Conservation (phyloP, 192 early-diverging fungal species). For the Phycomyces blakesleeanus region DNA sequence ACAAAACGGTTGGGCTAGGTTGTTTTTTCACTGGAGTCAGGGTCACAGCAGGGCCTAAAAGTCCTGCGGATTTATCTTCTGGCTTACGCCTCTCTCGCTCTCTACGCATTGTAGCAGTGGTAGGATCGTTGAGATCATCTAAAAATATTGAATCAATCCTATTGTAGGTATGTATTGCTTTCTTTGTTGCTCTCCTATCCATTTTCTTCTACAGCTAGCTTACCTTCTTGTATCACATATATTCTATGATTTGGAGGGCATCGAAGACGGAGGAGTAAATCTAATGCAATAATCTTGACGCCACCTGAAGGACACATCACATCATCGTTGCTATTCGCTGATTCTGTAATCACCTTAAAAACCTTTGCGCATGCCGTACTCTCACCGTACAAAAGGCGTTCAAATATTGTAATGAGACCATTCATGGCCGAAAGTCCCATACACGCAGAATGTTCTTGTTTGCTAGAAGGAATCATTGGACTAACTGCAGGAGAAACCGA, state of each 20-base stretch:
- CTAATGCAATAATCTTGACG: constrained; percentile 44
- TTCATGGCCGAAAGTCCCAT: constrained; percentile 33
- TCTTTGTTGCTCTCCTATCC: no score
- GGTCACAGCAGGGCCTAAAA: background rate
- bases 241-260: constrained; percentile 51
- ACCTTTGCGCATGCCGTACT: constrained; percentile 28
- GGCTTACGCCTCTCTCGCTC: constrained; percentile 9
- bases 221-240: constrained; percentile 35
- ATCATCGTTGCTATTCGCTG: constrained; percentile 35
- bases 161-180: background rate
- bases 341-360: constrained; percentile 38
- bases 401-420: constrained; percentile 47
- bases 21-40: background rate
- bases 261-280: constrained; percentile 47
- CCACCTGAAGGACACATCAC: constrained; percentile 31
- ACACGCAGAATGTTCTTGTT: constrained; percentile 18
- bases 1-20: constrained; percentile 10
- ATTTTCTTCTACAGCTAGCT: background rate
- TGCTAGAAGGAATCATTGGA: background rate
- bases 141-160: background rate
- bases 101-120: background rate
- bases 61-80: background rate
- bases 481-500: constrained; percentile 10
- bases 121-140: constrained; percentile 8
- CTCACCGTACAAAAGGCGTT: constrained; percentile 34